phyloP scores from a whole-genome alignment of 2,329 filamentous ascomycete genomes.

The Fusarium buharicum region DNA sequence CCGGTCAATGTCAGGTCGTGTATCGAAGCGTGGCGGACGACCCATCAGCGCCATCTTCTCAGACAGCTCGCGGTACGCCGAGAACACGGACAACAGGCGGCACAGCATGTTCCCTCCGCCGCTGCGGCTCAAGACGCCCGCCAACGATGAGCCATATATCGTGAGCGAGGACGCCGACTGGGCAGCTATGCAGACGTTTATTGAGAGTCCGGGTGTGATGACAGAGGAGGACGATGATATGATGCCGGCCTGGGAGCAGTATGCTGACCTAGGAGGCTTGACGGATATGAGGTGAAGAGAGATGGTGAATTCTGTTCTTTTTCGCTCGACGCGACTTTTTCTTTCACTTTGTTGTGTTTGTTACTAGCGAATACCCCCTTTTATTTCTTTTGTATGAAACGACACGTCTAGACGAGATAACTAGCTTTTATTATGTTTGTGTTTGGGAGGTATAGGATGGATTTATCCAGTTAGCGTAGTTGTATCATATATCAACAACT shows the following conservation, averaged over 20 bases:
- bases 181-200: slow-evolving; percentile 52
- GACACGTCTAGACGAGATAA: slow-evolving; percentile 31
- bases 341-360: slow-evolving; percentile 13
- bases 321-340: slow-evolving; percentile 23
- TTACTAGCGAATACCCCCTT: slow-evolving; percentile 42
- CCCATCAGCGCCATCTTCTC: slow-evolving; percentile 46
- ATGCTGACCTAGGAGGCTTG: slow-evolving; percentile 58
- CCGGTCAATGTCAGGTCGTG: slow-evolving; percentile 40
- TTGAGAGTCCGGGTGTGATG: slow-evolving; percentile 42
- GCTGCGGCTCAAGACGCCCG: slow-evolving; percentile 35
- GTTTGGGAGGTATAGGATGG: neutral
- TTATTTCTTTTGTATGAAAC: slow-evolving; percentile 31
- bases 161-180: slow-evolving; percentile 50
- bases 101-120: slow-evolving; percentile 43
- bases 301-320: neutral
- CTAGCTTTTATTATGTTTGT: slow-evolving; percentile 28
- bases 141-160: slow-evolving; percentile 42
- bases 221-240: slow-evolving; percentile 37
- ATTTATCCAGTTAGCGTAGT: neutral
- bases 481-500: neutral
- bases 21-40: slow-evolving; percentile 40
- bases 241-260: slow-evolving; percentile 59
- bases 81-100: slow-evolving; percentile 42
- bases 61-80: slow-evolving; percentile 44
- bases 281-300: slow-evolving; percentile 51